Percentiles rank a stretch among this genome's conserved stretches.
These are phyloP conservation scores for Aspergillus ruber DNA, from an alignment of 2,329 filamentous ascomycete species.

Conservation along the genomic window DNA sequence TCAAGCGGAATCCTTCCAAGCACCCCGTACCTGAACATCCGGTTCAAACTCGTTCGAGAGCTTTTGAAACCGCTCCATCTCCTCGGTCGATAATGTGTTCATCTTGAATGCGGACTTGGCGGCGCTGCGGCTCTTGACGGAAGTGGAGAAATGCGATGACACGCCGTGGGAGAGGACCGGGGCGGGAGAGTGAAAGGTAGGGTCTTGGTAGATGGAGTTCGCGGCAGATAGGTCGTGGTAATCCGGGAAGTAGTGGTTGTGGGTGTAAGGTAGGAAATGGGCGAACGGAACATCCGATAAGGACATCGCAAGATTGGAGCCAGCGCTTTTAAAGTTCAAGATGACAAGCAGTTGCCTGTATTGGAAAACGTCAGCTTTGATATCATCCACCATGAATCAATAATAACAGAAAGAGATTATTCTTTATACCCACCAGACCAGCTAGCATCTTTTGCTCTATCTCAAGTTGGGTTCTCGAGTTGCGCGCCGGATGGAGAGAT, in stretches of 20 bases:
- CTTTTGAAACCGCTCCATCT: constrained; percentile 57
- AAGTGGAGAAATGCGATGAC: constrained; percentile 18
- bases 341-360: constrained; percentile 5
- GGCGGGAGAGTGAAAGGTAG: constrained; percentile 16
- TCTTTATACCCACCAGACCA: constrained; percentile 7
- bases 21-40: constrained; percentile 46
- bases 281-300: constrained; percentile 26
- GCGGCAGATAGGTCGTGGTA: constrained; percentile 16
- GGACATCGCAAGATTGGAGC: constrained; percentile 24
- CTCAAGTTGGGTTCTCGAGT: too few species aligned
- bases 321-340: constrained; percentile 7
- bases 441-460: constrained; percentile 6
- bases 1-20: not conserved
- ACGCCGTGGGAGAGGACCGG: constrained; percentile 14
- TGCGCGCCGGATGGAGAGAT: too few species aligned
- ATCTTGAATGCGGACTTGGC: constrained; percentile 20
- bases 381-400: not conserved
- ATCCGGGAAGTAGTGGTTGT: constrained; percentile 24
- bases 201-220: constrained; percentile 1
- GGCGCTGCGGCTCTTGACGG: constrained; percentile 9
- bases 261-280: constrained; percentile 22
- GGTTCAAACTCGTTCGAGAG: constrained; percentile 56
- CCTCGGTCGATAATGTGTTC: constrained; percentile 42
- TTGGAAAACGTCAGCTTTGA: not conserved
- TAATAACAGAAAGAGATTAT: constrained; percentile 3